These are phyloP conservation scores for Terana coerulea DNA, from an alignment of 768 basidiomycete genomes.

Conservation along the genomic window DNA sequence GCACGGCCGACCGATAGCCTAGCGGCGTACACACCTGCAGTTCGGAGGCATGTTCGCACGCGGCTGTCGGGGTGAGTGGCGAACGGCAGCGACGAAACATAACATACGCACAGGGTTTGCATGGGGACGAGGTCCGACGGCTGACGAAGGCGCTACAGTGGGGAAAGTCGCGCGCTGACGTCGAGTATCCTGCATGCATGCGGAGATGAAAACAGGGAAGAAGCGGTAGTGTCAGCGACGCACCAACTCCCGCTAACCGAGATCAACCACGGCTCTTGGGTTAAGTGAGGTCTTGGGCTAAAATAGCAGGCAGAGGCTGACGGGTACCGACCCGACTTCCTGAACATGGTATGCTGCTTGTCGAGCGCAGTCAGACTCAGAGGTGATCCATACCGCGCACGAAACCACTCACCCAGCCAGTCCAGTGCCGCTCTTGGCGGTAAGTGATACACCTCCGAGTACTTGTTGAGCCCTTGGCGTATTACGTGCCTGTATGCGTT, in stretches of 20 bases:
- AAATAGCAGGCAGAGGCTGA: conserved; percentile 51
- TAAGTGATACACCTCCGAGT: conserved; percentile 73
- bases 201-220: too few species aligned
- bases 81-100: conserved; percentile 7
- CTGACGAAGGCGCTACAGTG: conserved; percentile 62
- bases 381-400: neutral
- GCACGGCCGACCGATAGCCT: neutral
- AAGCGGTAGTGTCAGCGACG: conserved; percentile 16
- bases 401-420: conserved; percentile 50
- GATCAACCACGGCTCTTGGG: conserved; percentile 64
- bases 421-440: conserved; percentile 77
- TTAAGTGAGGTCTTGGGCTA: conserved; percentile 55
- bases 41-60: conserved; percentile 56
- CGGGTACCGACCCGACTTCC: conserved; percentile 61
- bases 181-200: conserved; percentile 62
- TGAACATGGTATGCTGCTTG: conserved; percentile 64
- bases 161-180: conserved; percentile 68
- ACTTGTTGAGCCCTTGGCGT: conserved; percentile 71
- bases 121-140: conserved; percentile 79
- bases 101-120: conserved; percentile 56
- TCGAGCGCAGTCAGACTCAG: conserved; percentile 35
- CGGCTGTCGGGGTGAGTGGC: conserved; percentile 10
- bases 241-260: conserved; percentile 81
- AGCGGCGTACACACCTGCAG: too few species aligned
- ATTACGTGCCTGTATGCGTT: conserved; percentile 60